Evolutionary conservation across 116 monocot genomes (phyloP), one percentile per base, ranked within the genome.

Genomic region (Dioscorea cayenensis): DNA sequence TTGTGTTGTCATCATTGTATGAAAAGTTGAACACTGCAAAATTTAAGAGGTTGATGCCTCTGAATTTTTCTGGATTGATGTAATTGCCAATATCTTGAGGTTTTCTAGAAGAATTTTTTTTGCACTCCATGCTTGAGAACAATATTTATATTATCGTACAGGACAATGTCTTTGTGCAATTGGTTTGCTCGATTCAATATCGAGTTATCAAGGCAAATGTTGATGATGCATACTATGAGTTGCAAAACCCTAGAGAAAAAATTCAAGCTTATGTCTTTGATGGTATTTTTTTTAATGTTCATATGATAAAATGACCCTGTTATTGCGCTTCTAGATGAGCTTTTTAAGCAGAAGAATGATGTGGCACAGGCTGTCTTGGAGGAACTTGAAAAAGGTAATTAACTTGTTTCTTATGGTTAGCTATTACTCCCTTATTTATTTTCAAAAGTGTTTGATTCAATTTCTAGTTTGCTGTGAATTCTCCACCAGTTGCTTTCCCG

Each of bases 191-290:
- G 10, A 90, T 90, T 36, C 90, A 85, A 65, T 94, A 94, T 67
- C 77, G 90, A 51, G 61, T 94, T 49, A 65, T 94, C 25, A 90
- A 84, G 67, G 82, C 88, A 75, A 85, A 77, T 72, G 94, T 88
- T 65, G 94, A 94, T 77, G 94, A 94, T 86, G 94, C 94, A 70
- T 94, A 88, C 69, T 94, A 94, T 77, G 94, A 94, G 81, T 74
- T 94, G 79, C 94, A 94, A 81, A 90, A 94, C 65, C 94, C 91
- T 12, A 27, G 79, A 69, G 88, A 90, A 68, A 91, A 94, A 74
- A 94, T 94, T 64, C 87, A 81, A 59, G 90, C 94, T 51, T 94
- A 90, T 77, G 94, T 94, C 32, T 90, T 94, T 80, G 94, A 94
- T 72, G 94, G 94, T 94, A 86, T 35, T 28, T 73, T 36, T 51